Percentiles rank a stretch among this genome's conserved stretches.
These are phyloP conservation scores for Tremella mesenterica DNA, from an alignment of 768 basidiomycete genomes.

Conservation along the genomic window DNA sequence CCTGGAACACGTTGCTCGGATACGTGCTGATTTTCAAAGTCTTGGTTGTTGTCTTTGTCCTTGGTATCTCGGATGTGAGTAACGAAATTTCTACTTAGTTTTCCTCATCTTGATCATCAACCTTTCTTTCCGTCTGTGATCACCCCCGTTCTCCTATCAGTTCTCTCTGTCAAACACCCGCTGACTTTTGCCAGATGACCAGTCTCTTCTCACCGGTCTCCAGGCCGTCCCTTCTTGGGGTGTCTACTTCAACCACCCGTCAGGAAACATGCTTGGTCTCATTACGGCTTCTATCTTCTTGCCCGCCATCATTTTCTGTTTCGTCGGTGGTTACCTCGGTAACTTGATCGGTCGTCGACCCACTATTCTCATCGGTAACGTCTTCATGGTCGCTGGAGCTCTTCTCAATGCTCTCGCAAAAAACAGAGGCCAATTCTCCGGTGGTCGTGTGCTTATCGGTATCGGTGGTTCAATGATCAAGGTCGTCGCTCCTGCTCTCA, in stretches of 20 bases:
- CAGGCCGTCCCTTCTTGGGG: constrained; percentile 23
- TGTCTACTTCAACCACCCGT: constrained; percentile 9
- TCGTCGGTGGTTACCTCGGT: constrained; percentile 5
- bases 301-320: constrained; percentile 9
- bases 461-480: neutral
- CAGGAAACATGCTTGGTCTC: constrained; percentile 15
- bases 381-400: neutral
- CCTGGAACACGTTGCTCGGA: neutral
- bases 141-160: too few relatives aligned
- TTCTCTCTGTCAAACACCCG: too few relatives aligned
- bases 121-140: too few relatives aligned
- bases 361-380: neutral
- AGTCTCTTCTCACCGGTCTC: constrained; percentile 19
- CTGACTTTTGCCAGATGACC: constrained; percentile 4
- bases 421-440: neutral
- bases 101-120: neutral
- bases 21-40: constrained; percentile 1
- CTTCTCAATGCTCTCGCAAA: constrained; percentile 1
- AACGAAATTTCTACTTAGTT: neutral
- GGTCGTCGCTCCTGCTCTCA: neutral
- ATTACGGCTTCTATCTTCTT: constrained; percentile 21
- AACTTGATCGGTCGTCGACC: constrained; percentile 28
- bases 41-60: constrained; percentile 11
- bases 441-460: neutral
- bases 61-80: constrained; percentile 10